Conservation (phyloP, 1,284 basidiomycete species). For the Ceratobasidium sp. region DNA sequence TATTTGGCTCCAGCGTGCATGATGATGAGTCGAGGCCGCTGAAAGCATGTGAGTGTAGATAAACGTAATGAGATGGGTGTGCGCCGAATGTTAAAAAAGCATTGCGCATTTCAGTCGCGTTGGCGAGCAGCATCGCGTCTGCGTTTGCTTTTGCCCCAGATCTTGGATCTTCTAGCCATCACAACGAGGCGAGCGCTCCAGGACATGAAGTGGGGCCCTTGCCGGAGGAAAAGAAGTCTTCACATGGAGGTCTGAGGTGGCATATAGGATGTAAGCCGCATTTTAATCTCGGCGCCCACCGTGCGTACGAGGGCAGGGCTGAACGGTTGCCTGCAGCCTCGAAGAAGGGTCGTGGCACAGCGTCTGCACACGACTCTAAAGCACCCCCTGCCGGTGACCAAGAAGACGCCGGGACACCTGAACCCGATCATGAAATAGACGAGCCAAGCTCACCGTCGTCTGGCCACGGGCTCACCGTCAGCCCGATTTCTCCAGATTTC, state of each 20-base stretch:
- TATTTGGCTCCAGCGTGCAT: not conserved
- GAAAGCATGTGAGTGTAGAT: constrained; percentile 7
- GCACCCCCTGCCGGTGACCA: not conserved
- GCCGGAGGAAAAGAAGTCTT: not conserved
- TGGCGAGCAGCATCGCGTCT: constrained; percentile 20
- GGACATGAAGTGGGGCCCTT: constrained; percentile 14
- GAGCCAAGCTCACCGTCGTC: constrained; percentile 19
- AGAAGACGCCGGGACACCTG: not conserved
- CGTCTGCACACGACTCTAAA: not conserved
- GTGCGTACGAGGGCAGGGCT: not conserved
- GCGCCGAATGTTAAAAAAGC: constrained; percentile 21
- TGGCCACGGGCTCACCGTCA: constrained; percentile 9
- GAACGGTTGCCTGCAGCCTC: not conserved
- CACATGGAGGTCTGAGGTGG: constrained; percentile 15
- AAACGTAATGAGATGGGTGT: constrained; percentile 9
- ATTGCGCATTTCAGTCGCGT: constrained; percentile 16
- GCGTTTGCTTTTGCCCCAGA: constrained; percentile 10
- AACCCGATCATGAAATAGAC: too few species aligned
- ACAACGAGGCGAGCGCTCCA: constrained; percentile 18
- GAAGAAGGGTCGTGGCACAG: not conserved
- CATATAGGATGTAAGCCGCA: not conserved
- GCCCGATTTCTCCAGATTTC: constrained; percentile 8
- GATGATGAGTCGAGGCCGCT: constrained; percentile 26
- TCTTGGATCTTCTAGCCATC: too few species aligned
- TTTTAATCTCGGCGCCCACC: too few species aligned